Evolutionary conservation across 805 yeast species (phyloP).

Genomic region (Candida ponderosae): DNA sequence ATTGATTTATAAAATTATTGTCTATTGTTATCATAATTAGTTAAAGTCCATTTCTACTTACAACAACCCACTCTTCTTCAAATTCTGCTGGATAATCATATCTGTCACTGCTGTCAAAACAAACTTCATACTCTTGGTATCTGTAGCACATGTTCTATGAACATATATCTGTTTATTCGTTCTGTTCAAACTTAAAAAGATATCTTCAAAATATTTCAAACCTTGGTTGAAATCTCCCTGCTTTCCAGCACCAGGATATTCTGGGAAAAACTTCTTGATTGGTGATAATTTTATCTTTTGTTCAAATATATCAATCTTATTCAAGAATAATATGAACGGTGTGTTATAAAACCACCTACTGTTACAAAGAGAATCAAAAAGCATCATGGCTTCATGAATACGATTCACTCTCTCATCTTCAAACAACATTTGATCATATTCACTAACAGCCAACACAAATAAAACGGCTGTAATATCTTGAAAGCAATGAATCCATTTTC

Average conservation of each 20-base stretch:
- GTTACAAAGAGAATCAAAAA: constrained; percentile 79
- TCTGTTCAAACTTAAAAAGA: constrained; percentile 57
- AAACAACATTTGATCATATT: constrained; percentile 85
- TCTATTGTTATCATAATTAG: no score
- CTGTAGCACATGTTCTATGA: constrained; percentile 95
- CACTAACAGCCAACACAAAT: constrained; percentile 84
- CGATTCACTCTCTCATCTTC: constrained; percentile 88
- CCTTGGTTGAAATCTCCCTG: constrained; percentile 61
- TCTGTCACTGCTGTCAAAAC: constrained; percentile 92
- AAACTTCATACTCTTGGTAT: constrained; percentile 79
- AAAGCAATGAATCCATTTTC: constrained; percentile 93
- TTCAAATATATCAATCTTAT: constrained; percentile 79
- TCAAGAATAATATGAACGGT: constrained; percentile 82
- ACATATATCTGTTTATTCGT: constrained; percentile 71
- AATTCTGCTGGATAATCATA: constrained; percentile 74
- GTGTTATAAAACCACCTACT: constrained; percentile 80
- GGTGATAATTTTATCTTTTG: constrained; percentile 62
- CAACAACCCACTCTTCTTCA: constrained; percentile 70
- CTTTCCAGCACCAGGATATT: constrained; percentile 47
- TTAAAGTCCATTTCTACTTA: constrained; percentile 15
- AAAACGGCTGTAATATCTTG: constrained; percentile 83
- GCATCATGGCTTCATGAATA: constrained; percentile 80
- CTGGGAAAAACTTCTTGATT: constrained; percentile 68
- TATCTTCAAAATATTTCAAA: constrained; percentile 58
- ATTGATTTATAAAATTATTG: no score